phyloP scores from a whole-genome alignment of 305 asterid genomes.

The Fraxinus paxiana region DNA sequence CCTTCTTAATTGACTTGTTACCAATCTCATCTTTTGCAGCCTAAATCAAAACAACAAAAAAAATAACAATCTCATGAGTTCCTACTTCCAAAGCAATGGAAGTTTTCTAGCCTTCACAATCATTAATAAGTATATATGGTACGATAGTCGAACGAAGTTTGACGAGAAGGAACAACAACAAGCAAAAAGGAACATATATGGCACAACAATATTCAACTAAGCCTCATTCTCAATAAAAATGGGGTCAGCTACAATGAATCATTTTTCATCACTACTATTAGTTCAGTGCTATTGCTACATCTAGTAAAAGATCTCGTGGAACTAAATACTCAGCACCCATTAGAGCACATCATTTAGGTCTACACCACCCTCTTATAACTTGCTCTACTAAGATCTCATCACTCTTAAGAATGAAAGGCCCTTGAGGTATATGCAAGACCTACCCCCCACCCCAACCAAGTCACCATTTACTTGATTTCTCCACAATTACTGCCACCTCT shows the following conservation, averaged over 20 bases:
- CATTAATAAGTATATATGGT: background rate
- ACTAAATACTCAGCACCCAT: background rate
- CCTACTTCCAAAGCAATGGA: background rate
- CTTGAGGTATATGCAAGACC: background rate
- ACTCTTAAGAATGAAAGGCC: background rate
- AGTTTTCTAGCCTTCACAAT: background rate
- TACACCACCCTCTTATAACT: background rate
- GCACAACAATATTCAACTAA: background rate
- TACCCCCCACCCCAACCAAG: background rate
- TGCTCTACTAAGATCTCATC: background rate
- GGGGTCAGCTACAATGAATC: background rate
- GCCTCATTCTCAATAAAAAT: background rate
- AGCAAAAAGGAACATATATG: background rate
- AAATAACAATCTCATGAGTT: background rate
- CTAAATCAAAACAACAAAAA: slow-evolving; percentile 25
- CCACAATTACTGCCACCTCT: background rate
- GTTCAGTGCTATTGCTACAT: background rate
- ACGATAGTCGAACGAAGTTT: background rate
- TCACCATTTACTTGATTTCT: background rate
- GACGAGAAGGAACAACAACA: background rate
- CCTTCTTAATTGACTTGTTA: slow-evolving; percentile 69
- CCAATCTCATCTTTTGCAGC: slow-evolving; percentile 89
- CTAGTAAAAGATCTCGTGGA: background rate
- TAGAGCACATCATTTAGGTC: background rate
- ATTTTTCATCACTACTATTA: background rate